Evolutionary conservation across 2,329 filamentous ascomycete species (phyloP), one percentile per base, ranked within the genome.

Genomic region (Magnaporthiopsis incrustans): DNA sequence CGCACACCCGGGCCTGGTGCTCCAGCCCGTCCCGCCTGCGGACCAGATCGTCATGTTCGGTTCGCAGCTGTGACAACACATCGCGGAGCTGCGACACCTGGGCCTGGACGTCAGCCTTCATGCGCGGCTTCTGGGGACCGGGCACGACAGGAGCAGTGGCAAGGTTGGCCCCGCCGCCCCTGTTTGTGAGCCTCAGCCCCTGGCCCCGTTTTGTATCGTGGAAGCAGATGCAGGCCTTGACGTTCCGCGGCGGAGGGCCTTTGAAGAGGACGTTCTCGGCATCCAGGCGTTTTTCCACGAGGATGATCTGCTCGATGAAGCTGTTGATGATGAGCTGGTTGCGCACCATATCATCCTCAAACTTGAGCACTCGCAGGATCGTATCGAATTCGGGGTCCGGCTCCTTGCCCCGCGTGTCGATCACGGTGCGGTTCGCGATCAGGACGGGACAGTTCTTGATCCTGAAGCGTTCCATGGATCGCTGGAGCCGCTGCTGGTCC

Each of bases 301-400:
- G 80, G 7, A 97, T 85, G 10, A 89, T 86, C 73, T 97, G 93
- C 67, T 99, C 95, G 63, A 97, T 91, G 8, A 79, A 77, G 69
- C 92, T 84, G 67, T 88, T 89, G 73, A 98, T 95, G 70, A 99
- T 89, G 60, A 98, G 79, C 65, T 92, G 88, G 66, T 92, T 89
- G 61, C 87, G 87, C 26, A 97, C 88, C 58, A 90, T 77, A 26
- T 90, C 84, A 68, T 94, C 86, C 66, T 95, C 90, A 67, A 98
- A 90, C 75, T 92, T 88, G 63, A 99, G 80, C 1, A 91, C 86
- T 62, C 91, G 85, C 59, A 97, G 78, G 67, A 94, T 88, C 0
- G 95, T 99, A 68, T 91, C 84, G 64, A 90, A 90, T 3, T 81
- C 76, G 18, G 77, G 67, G 67, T 91, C 88, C 1, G 95, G 95